These are phyloP conservation scores for Stereocaulon alpinum DNA, from an alignment of 495 filamentous ascomycete genomes.

Conservation along the genomic window DNA sequence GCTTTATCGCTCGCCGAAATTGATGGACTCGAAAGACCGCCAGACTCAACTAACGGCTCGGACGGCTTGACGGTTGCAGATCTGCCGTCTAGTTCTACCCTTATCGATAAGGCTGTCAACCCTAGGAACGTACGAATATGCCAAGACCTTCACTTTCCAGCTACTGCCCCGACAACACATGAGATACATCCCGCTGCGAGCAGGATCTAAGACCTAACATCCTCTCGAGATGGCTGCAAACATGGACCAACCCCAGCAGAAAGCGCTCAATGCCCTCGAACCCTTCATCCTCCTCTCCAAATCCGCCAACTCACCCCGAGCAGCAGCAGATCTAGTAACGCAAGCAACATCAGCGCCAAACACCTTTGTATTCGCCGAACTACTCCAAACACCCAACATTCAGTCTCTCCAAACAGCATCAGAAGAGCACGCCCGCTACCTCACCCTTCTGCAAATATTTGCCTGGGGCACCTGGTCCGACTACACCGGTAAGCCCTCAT, in stretches of 20 bases:
- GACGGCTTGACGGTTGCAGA: no score
- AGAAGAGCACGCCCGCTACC: conserved; percentile 44
- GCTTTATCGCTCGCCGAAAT: no score
- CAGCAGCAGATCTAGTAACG: conserved; percentile 73
- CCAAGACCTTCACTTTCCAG: no score
- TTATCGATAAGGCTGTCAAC: no score
- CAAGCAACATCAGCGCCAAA: conserved; percentile 81
- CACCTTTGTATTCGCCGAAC: conserved; percentile 90
- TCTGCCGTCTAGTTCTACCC: no score
- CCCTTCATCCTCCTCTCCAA: conserved; percentile 83
- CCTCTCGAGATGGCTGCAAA: conserved; percentile 6
- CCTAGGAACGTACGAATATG: no score
- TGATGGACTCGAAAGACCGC: no score
- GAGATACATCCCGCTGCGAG: neutral
- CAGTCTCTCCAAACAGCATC: conserved; percentile 52
- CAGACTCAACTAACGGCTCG: no score
- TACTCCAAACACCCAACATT: conserved; percentile 73
- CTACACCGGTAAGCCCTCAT: conserved; percentile 48
- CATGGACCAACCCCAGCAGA: conserved; percentile 70
- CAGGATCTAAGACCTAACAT: neutral
- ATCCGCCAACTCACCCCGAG: conserved; percentile 71
- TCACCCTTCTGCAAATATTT: conserved; percentile 80
- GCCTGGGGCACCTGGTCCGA: conserved; percentile 80
- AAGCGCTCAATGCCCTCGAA: conserved; percentile 76
- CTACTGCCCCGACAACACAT: no score